These are phyloP conservation scores for Porodaedalea pini DNA, from an alignment of 1,284 basidiomycete genomes.

Conservation along the genomic window DNA sequence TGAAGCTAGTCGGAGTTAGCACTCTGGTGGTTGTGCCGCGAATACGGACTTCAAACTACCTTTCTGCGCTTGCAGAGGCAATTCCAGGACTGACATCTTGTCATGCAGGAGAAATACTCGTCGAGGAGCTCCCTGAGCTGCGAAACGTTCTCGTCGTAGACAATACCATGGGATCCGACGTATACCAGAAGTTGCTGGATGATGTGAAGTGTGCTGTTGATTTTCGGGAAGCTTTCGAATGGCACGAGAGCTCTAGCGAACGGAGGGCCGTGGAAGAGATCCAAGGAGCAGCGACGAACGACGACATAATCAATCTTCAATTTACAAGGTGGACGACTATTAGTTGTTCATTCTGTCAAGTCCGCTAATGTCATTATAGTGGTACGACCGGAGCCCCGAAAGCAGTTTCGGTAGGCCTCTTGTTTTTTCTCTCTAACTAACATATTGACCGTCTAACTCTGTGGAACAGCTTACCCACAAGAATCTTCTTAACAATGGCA, in stretches of 20 bases:
- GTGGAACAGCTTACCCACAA: conserved; percentile 62
- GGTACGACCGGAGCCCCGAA: conserved; percentile 79
- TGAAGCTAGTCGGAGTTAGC: conserved; percentile 66
- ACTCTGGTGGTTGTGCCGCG: conserved; percentile 72
- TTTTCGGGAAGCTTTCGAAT: conserved; percentile 63
- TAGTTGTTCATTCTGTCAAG: neutral
- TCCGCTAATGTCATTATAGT: conserved; percentile 34
- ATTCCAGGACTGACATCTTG: conserved; percentile 56
- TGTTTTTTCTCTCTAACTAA: neutral
- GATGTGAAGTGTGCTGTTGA: conserved; percentile 53
- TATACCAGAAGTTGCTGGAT: conserved; percentile 40
- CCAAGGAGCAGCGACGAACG: conserved; percentile 41
- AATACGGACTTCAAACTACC: conserved; percentile 62
- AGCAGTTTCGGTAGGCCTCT: conserved; percentile 62
- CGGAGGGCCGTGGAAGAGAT: conserved; percentile 39
- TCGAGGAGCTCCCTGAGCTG: conserved; percentile 59
- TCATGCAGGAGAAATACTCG: conserved; percentile 54
- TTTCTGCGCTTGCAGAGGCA: conserved; percentile 52
- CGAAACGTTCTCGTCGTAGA: conserved; percentile 67
- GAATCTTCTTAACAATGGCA: conserved; percentile 76
- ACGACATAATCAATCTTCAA: conserved; percentile 79
- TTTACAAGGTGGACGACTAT: conserved; percentile 65
- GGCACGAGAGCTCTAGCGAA: conserved; percentile 51
- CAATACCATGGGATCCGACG: conserved; percentile 42
- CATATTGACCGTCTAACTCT: neutral